Percentiles rank a stretch among this genome's conserved stretches.
Conservation (phyloP, 805 yeast genomes). For the Wickerhamomyces chaumierensis region DNA sequence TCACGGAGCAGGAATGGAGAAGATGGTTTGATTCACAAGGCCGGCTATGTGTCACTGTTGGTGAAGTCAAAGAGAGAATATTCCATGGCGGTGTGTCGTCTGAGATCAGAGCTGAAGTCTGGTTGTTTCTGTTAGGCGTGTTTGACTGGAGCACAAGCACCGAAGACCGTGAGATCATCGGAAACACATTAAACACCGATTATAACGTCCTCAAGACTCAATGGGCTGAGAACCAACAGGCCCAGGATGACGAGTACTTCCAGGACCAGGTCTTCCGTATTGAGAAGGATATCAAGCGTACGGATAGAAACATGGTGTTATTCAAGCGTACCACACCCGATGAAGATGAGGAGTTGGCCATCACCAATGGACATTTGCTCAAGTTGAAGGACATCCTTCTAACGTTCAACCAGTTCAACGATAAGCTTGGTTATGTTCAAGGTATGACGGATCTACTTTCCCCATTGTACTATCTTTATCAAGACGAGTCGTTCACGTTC, state of each 20-base stretch:
- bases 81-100: slow-evolving; percentile 82
- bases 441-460: slow-evolving; percentile 95
- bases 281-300: slow-evolving; percentile 87
- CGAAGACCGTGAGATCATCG: slow-evolving; percentile 53
- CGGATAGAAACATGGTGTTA: slow-evolving; percentile 68
- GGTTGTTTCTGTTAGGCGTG: slow-evolving; percentile 78
- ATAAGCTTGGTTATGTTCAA: slow-evolving; percentile 86
- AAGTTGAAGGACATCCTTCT: slow-evolving; percentile 66
- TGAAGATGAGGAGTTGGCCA: slow-evolving; percentile 23
- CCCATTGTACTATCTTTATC: slow-evolving; percentile 57
- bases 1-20: slow-evolving; percentile 71
- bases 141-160: slow-evolving; percentile 80
- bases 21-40: slow-evolving; percentile 77
- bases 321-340: slow-evolving; percentile 31
- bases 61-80: slow-evolving; percentile 70
- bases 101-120: slow-evolving; percentile 56
- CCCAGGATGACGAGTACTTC: slow-evolving; percentile 59
- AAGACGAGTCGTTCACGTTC: slow-evolving; percentile 72
- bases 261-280: slow-evolving; percentile 82
- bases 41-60: slow-evolving; percentile 52
- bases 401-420: slow-evolving; percentile 78
- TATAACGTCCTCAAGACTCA: slow-evolving; percentile 55
- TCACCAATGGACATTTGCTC: slow-evolving; percentile 66
- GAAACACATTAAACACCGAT: slow-evolving; percentile 42
- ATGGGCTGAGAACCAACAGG: slow-evolving; percentile 56